A percentile compares a stretch with the other conserved stretches of the same genome.
phyloP scores from a whole-genome alignment of 768 basidiomycete species.

The Pulveroboletus sp. region DNA sequence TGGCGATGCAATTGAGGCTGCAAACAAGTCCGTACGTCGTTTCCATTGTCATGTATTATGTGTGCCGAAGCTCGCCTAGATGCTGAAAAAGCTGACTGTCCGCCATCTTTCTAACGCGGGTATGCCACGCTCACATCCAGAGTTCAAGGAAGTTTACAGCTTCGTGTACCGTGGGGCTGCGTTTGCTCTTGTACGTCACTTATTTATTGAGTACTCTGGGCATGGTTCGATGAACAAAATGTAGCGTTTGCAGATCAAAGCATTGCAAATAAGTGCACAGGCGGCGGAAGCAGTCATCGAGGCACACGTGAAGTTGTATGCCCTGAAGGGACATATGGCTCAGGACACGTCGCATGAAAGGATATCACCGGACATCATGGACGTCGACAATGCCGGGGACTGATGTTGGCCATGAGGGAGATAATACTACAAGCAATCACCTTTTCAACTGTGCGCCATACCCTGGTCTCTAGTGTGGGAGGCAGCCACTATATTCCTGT shows the following conservation, averaged over 20 bases:
- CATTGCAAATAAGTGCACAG: conserved; percentile 19
- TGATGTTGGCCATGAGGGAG: conserved; percentile 4
- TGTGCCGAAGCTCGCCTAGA: conserved; percentile 15
- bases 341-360: background rate
- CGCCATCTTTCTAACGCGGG: conserved; percentile 31
- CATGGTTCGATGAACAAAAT: background rate
- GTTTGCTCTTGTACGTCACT: conserved; percentile 38
- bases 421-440: background rate
- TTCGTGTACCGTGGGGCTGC: conserved; percentile 38
- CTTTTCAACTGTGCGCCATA: background rate
- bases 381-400: conserved; percentile 8
- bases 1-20: conserved; percentile 43
- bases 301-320: conserved; percentile 37
- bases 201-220: background rate
- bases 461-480: background rate
- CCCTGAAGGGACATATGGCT: conserved; percentile 3
- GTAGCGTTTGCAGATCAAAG: conserved; percentile 31
- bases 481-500: background rate
- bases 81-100: conserved; percentile 39
- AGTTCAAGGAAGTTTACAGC: conserved; percentile 40
- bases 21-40: conserved; percentile 56
- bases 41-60: background rate
- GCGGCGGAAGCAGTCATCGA: conserved; percentile 33
- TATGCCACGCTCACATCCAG: conserved; percentile 34
- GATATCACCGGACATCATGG: background rate